Conservation (phyloP, 139 green algal species). For the Chloropicon primus region DNA sequence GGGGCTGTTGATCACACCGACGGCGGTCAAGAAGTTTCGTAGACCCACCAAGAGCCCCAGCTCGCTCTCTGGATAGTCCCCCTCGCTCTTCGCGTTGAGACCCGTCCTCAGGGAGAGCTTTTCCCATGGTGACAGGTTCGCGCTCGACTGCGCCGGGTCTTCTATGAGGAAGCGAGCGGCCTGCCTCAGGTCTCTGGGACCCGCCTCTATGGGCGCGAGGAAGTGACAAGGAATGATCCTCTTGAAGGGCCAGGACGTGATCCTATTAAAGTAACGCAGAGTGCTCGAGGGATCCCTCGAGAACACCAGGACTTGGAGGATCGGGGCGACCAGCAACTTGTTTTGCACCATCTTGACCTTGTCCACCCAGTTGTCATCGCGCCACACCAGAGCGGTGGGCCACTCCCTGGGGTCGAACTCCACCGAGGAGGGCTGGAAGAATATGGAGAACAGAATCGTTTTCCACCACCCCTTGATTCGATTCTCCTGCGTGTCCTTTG, state of each 20-base stretch:
- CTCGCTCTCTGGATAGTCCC: not conserved
- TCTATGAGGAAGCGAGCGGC: not conserved
- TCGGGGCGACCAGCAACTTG: conserved; percentile 19
- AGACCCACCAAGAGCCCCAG: not conserved
- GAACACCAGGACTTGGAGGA: conserved; percentile 19
- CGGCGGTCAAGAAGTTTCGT: not conserved
- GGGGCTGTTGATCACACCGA: not conserved
- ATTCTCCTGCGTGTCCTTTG: conserved; percentile 4
- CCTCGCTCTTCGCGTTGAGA: not conserved
- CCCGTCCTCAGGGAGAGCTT: too few species aligned
- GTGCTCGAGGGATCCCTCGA: not conserved
- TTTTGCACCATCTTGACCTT: not conserved
- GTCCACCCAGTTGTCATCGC: not conserved
- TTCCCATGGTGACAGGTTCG: too few species aligned
- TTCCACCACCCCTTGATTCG: conserved; percentile 19
- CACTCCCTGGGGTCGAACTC: not conserved
- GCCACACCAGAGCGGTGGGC: not conserved
- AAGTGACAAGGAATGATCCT: conserved; percentile 10
- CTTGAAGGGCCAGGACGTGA: not conserved
- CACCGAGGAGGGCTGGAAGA: conserved; percentile 16
- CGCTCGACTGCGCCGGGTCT: too few species aligned
- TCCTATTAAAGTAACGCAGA: not conserved
- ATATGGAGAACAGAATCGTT: conserved; percentile 19
- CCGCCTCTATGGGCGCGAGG: conserved; percentile 1
- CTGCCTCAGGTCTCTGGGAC: not conserved